Evolutionary conservation across 164 flowering plant genomes (phyloP).

Genomic region (Annona squamosa): DNA sequence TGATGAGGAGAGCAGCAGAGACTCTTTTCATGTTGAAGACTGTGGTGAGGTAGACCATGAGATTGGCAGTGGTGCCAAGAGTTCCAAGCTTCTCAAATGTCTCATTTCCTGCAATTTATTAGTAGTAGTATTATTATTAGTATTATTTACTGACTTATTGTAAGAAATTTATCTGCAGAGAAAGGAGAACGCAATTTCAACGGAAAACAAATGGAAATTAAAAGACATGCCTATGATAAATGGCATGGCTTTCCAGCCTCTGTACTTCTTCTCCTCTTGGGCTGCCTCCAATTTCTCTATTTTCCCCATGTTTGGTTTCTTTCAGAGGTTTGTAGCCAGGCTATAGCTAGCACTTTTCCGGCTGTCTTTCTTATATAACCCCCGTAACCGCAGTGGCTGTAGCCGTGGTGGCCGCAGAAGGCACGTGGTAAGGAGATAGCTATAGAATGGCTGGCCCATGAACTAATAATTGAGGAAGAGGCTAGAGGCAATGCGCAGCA

Average conservation of each 20-base stretch:
- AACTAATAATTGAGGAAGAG: too few species aligned
- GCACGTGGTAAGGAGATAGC: too few species aligned
- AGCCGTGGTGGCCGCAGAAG: too few species aligned
- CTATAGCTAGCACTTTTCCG: not conserved
- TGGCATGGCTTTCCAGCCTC: conserved; percentile 19
- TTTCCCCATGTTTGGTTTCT: not conserved
- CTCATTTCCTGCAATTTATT: conserved; percentile 49
- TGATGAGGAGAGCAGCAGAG: conserved; percentile 54
- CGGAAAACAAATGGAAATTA: not conserved
- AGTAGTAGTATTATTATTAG: not conserved
- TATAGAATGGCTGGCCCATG: too few species aligned
- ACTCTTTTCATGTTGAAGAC: conserved; percentile 71
- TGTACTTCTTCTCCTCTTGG: conserved; percentile 5
- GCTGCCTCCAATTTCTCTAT: not conserved
- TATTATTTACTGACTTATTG: too few species aligned
- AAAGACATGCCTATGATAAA: conserved; percentile 12
- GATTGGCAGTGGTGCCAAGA: conserved; percentile 52
- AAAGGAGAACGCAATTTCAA: not conserved
- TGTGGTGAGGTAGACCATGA: conserved; percentile 62
- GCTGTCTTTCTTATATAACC: too few species aligned
- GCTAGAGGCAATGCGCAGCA: too few species aligned
- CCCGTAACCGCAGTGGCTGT: too few species aligned
- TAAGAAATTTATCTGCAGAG: not conserved
- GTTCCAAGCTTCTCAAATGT: conserved; percentile 92
- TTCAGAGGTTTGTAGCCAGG: not conserved